Conservation (phyloP, 371 early-diverging fungal genomes). For the Haplosporangium sp. region DNA sequence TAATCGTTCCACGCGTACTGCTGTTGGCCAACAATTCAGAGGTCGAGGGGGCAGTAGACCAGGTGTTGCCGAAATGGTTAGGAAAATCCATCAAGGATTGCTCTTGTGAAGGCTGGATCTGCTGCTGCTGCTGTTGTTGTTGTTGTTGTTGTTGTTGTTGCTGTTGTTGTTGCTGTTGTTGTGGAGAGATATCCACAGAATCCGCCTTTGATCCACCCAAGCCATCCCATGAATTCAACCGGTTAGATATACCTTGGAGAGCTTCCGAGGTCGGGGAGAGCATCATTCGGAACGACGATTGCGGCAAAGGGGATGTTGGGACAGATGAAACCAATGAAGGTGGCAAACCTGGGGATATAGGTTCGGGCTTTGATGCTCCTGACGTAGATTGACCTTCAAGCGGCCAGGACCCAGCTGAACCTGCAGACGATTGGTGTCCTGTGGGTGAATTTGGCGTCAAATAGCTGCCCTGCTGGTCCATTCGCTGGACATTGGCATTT, state of each 20-base stretch:
- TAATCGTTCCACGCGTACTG: too few species aligned
- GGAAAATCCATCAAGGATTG: too few species aligned
- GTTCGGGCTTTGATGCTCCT: constrained; percentile 13
- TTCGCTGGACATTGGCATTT: background rate
- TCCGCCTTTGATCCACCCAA: too few species aligned
- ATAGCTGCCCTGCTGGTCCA: too few species aligned
- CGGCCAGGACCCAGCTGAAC: constrained; percentile 14
- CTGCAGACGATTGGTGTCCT: constrained; percentile 9
- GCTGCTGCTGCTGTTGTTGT: background rate
- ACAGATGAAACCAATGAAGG: constrained; percentile 22
- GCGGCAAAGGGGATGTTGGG: constrained; percentile 31
- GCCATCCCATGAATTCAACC: constrained; percentile 42
- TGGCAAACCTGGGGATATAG: constrained; percentile 15
- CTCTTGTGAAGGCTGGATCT: too few species aligned
- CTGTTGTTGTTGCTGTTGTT: background rate
- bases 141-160: background rate
- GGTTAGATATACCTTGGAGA: constrained; percentile 29
- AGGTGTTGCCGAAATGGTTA: too few species aligned
- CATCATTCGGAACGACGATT: constrained; percentile 28
- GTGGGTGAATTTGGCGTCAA: background rate
- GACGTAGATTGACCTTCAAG: constrained; percentile 2
- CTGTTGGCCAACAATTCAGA: too few species aligned
- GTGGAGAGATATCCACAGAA: too few species aligned
- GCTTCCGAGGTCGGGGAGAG: constrained; percentile 39
- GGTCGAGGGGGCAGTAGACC: too few species aligned